Conservation (phyloP, 2,329 filamentous ascomycete species). For the Fusarium sp. region DNA sequence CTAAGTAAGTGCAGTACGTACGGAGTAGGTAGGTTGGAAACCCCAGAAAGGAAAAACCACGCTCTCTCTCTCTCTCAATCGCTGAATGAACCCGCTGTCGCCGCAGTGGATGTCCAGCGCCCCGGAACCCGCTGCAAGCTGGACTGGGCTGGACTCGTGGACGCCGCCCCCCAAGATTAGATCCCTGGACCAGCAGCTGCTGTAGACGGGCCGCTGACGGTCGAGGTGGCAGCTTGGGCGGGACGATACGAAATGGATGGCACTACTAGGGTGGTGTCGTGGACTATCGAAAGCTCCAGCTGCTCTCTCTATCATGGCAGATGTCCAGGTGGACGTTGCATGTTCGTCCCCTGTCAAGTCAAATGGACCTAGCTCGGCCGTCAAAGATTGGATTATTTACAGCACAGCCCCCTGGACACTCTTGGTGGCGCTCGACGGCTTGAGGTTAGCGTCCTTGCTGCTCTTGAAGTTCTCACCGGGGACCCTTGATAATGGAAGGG, state of each 20-base stretch:
- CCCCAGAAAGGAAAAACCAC: background rate
- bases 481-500: background rate
- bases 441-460: slow-evolving; percentile 1
- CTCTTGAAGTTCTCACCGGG: background rate
- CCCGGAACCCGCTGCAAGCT: slow-evolving; percentile 1
- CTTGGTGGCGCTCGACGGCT: background rate
- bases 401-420: slow-evolving; percentile 5
- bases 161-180: slow-evolving; percentile 6
- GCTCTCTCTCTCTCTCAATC: background rate
- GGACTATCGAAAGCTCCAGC: background rate
- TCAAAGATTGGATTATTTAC: background rate
- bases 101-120: slow-evolving; percentile 24
- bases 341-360: slow-evolving; percentile 4
- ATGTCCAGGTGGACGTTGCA: slow-evolving; percentile 1
- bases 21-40: background rate
- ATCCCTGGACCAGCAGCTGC: slow-evolving; percentile 5
- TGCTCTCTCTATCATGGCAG: background rate
- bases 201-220: slow-evolving; percentile 7
- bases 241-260: slow-evolving; percentile 6
- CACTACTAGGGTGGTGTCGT: background rate
- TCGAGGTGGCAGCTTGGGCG: background rate
- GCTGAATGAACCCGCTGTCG: background rate
- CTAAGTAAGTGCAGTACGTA: background rate
- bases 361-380: background rate
- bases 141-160: slow-evolving; percentile 12